Evolutionary conservation across 441 rosid genomes (phyloP).

Genomic region (Isatis lusitanica): DNA sequence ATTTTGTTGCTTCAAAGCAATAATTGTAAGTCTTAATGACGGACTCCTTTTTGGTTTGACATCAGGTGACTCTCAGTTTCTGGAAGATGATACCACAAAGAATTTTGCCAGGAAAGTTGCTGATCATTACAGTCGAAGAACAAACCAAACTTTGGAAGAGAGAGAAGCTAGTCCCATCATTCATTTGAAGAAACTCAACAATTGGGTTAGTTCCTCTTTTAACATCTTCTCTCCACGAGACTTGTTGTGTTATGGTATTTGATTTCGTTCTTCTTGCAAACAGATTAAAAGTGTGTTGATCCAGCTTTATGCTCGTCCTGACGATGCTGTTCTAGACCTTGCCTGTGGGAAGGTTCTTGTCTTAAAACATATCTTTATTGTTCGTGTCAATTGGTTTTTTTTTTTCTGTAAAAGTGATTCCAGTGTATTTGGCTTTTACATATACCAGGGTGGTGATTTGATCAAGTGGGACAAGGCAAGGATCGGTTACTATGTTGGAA

Average conservation of each 20-base stretch:
- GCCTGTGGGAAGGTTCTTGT: constrained; percentile 90
- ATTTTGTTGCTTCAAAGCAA: neutral
- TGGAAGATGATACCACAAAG: constrained; percentile 72
- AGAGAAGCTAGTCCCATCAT: constrained; percentile 98
- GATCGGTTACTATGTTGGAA: constrained; percentile 88
- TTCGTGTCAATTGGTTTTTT: neutral
- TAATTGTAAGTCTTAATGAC: neutral
- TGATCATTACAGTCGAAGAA: constrained; percentile 92
- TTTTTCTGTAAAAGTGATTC: neutral
- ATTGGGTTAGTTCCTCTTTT: constrained; percentile 60
- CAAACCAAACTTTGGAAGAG: constrained; percentile 93
- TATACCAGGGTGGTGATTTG: constrained; percentile 86
- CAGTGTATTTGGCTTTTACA: constrained; percentile 9
- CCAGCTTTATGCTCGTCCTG: constrained; percentile 82
- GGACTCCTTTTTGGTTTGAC: constrained; percentile 1
- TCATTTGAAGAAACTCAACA: constrained; percentile 93
- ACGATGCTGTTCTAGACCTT: constrained; percentile 94
- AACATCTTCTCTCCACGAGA: neutral
- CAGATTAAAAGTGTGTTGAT: constrained; percentile 98
- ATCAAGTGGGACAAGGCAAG: constrained; percentile 98
- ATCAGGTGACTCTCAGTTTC: constrained; percentile 66
- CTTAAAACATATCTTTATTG: neutral
- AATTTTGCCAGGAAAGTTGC: constrained; percentile 81
- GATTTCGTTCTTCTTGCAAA: neutral
- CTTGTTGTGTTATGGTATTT: neutral